Evolutionary conservation across 495 filamentous ascomycete genomes (phyloP), one percentile per base, ranked within the genome.

Genomic region (Lasiosphaeria hispida): DNA sequence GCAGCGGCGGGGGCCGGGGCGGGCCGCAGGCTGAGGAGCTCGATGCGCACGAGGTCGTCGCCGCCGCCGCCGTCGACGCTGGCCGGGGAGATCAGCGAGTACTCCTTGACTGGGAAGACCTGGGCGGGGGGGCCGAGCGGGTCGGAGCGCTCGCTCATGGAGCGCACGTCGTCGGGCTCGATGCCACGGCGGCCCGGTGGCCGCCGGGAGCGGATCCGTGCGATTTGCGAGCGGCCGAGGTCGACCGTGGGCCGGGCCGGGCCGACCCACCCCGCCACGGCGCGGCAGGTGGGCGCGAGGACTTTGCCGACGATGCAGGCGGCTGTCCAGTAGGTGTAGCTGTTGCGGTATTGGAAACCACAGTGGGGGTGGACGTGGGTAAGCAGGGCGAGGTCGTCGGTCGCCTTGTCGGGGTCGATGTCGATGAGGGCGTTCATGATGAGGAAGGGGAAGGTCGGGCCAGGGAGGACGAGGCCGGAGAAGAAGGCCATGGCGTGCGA

Each of bases 361-460:
- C 82, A 80, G 56, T 83, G 77, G 1, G 85, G 83, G 43, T 83
- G 76, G 62, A 82, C 75, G 63, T 87, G 80, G 15, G 79, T 80
- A 7, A 90, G 76, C 45, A 84, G 74, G 50, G 80, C 79, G 18
- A 88, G 81, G 23, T 83, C 72, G 55, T 82, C 75, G 9, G 83
- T 81, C 13, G 80, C 81, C 18, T 62, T 69, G 62, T 85, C 82
- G 3, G 80, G 79, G 66, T 89, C 86, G 62, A 87, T 85, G 69
- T 89, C 87, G 59, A 88, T 81, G 15, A 90, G 76, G 15, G 84
- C 72, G 66, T 87, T 89, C 84, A 90, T 88, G 42, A 87, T 81
- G 13, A 89, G 79, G 72, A 83, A 90, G 35, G 85, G 82, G 55
- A 88, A 81, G 14, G 85, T 87, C 0, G 75, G 68, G n/a, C 87